These are phyloP conservation scores for Tausonia pullulans DNA, from an alignment of 1,284 basidiomycete species.

Conservation along the genomic window DNA sequence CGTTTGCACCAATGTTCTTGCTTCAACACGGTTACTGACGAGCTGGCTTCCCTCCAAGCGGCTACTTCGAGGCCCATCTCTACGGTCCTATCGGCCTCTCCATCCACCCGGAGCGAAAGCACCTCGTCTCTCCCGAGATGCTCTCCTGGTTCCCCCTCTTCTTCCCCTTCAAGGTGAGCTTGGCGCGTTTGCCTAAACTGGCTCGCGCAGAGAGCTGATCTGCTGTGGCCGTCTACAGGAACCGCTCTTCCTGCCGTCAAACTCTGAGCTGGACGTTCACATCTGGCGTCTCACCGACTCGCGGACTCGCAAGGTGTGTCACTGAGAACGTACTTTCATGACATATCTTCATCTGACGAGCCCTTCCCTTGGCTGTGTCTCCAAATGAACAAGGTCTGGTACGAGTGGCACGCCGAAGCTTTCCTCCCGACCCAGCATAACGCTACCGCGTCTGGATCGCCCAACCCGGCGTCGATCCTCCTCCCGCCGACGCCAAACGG, in stretches of 20 bases:
- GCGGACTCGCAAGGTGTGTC: conserved; percentile 35
- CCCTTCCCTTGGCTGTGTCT: neutral
- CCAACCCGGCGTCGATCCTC: conserved; percentile 12
- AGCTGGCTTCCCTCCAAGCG: conserved; percentile 28
- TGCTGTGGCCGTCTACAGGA: conserved; percentile 43
- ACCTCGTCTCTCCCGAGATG: conserved; percentile 82
- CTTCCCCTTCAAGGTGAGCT: conserved; percentile 72
- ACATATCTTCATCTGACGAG: neutral
- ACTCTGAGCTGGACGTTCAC: conserved; percentile 82
- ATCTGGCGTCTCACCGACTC: conserved; percentile 88
- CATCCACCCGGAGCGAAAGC: conserved; percentile 82
- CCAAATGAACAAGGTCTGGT: conserved; percentile 61
- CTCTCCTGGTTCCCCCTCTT: conserved; percentile 98
- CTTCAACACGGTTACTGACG: neutral
- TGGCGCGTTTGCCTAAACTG: too few species aligned
- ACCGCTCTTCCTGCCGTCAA: conserved; percentile 82
- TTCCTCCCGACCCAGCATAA: conserved; percentile 48
- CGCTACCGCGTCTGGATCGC: conserved; percentile 1
- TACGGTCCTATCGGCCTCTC: conserved; percentile 82
- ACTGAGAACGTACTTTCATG: neutral
- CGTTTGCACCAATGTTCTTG: neutral
- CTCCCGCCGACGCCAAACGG: conserved; percentile 2
- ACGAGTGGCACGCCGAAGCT: conserved; percentile 94
- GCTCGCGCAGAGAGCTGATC: too few species aligned
- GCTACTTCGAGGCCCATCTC: conserved; percentile 92